Conservation (phyloP, 495 filamentous ascomycete species). For the Penicillium daleae region DNA sequence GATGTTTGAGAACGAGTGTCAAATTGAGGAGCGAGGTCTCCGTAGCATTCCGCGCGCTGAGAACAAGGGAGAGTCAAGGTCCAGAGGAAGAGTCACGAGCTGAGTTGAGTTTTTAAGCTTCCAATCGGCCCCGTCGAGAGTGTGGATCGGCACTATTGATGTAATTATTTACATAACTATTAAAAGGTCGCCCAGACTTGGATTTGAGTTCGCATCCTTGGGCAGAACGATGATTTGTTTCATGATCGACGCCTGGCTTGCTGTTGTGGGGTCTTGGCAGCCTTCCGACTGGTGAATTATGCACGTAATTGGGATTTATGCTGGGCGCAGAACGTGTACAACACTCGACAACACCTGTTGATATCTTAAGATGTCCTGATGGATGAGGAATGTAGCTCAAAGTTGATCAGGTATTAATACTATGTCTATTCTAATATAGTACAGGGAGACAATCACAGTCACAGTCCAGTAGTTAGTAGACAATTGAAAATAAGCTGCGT, state of each 20-base stretch:
- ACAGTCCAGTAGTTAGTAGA: no score
- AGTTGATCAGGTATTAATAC: no score
- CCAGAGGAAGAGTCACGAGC: slow-evolving; percentile 5
- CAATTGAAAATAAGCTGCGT: no score
- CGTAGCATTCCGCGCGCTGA: not conserved
- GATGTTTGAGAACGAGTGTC: not conserved
- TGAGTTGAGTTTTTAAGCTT: slow-evolving; percentile 14
- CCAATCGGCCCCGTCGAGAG: not conserved
- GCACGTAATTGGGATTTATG: not conserved
- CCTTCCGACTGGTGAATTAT: not conserved
- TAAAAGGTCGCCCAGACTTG: not conserved
- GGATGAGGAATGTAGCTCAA: no score
- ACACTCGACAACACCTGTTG: not conserved
- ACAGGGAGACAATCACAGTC: no score
- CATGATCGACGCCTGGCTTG: not conserved
- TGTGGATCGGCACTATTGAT: slow-evolving; percentile 25
- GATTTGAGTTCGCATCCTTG: not conserved
- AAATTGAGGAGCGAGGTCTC: not conserved
- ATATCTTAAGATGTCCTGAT: no score
- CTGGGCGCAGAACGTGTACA: not conserved
- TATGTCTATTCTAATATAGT: no score
- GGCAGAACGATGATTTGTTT: not conserved
- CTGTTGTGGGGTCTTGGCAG: not conserved
- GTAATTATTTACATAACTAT: slow-evolving; percentile 15
- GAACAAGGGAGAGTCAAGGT: not conserved